A percentile compares a stretch with the other conserved stretches of the same genome.
These are phyloP conservation scores for Termitomyces sp. DNA, from an alignment of 768 basidiomycete genomes.

Conservation along the genomic window DNA sequence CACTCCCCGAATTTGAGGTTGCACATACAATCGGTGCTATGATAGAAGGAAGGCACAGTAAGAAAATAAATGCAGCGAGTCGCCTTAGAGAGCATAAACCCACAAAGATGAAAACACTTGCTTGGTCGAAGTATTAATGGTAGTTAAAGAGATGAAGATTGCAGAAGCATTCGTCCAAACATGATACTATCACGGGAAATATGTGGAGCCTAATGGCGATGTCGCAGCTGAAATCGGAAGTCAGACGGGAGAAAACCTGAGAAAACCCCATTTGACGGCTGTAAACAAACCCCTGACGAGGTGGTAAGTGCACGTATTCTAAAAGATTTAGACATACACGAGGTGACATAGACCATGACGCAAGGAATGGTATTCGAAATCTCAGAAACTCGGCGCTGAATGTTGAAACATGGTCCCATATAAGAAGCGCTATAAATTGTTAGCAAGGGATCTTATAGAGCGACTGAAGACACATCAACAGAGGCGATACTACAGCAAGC, in stretches of 20 bases:
- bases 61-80: slow-evolving; percentile 20
- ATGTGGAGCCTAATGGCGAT: slow-evolving; percentile 26
- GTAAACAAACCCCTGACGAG: slow-evolving; percentile 3
- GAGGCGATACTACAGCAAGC: slow-evolving; percentile 27
- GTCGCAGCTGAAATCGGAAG: slow-evolving; percentile 18
- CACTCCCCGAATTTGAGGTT: not conserved
- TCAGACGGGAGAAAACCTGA: not conserved
- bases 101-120: slow-evolving; percentile 25
- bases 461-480: slow-evolving; percentile 15
- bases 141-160: not conserved
- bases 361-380: slow-evolving; percentile 27
- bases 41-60: slow-evolving; percentile 23
- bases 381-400: slow-evolving; percentile 18
- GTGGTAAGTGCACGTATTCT: not conserved
- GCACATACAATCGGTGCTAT: slow-evolving; percentile 21
- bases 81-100: slow-evolving; percentile 22
- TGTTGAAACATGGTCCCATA: slow-evolving; percentile 26
- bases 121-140: not conserved
- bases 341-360: slow-evolving; percentile 27
- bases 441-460: not conserved
- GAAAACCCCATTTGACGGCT: not conserved
- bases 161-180: slow-evolving; percentile 13
- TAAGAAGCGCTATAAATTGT: slow-evolving; percentile 20
- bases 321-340: slow-evolving; percentile 15
- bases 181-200: slow-evolving; percentile 26